These are phyloP conservation scores for Xylariaceae sp. DNA, from an alignment of 2,329 filamentous ascomycete genomes.

Conservation along the genomic window DNA sequence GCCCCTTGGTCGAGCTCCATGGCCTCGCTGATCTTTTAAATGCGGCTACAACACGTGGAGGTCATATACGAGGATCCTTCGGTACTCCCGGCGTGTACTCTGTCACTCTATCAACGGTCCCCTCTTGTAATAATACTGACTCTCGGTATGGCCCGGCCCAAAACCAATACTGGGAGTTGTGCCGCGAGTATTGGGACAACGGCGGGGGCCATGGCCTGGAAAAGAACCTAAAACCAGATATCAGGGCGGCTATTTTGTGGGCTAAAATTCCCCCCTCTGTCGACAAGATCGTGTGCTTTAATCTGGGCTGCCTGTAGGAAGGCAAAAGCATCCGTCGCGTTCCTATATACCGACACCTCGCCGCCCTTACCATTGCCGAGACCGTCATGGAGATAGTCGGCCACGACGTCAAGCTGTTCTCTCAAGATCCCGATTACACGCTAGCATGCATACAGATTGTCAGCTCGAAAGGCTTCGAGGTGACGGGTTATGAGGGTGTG, in stretches of 20 bases:
- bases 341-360: neutral
- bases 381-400: neutral
- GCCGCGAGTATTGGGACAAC: neutral
- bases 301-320: neutral
- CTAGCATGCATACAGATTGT: neutral
- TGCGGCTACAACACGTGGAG: neutral
- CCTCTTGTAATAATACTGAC: neutral
- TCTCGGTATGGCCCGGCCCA: neutral
- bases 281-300: neutral
- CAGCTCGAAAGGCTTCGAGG: neutral
- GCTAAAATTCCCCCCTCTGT: neutral
- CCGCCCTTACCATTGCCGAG: neutral
- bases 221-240: neutral
- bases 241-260: neutral
- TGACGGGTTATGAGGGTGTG: slow-evolving; percentile 14
- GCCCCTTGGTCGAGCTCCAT: neutral
- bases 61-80: neutral
- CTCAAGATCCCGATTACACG: neutral
- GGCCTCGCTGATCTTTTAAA: neutral
- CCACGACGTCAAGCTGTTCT: neutral
- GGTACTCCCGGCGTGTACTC: neutral
- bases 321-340: neutral
- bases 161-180: neutral
- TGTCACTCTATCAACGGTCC: neutral
- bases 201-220: neutral